Evolutionary conservation across 345 rosid genomes (phyloP), one percentile per base, ranked within the genome.

Genomic region (Gossypium rotundifolium): DNA sequence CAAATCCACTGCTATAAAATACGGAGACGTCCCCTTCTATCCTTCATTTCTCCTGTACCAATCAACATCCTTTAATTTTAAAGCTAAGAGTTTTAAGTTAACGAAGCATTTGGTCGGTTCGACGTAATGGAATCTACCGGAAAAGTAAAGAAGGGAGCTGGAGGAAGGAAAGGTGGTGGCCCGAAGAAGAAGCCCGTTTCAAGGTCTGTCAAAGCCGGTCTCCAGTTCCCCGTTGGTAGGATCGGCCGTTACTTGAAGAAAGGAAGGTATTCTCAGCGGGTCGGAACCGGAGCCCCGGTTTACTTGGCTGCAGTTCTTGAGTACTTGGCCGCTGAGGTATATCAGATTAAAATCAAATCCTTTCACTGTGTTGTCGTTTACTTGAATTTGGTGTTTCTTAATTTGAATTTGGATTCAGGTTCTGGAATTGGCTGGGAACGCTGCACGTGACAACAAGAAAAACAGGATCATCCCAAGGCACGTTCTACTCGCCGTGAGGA

Each of bases 301-400:
- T 89, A 91, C 72, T 76, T 91, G 65, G 96, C 96, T 51, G 92
- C 93, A 5, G 97, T 92, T 1, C 97, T 92, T 3, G 97, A 92
- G 59, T 92, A 92, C 73, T 85, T 90, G 9, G 97, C 96, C 2
- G 96, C 96, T 77, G 93, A 91, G 88, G 93, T 89, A 71, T 62
- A 58, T 7, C 2, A 20, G 0, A 27, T 2, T 14, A 18, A 22
- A 38, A 9, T 63, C 10, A 9, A 22, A 55, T 29, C 16, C 2
- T 9, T n/a, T 1, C 0, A n/a, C 10, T 45, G 27, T n/a, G 22
- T 29, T 12, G 2, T 18, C 10, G 7, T 58, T 9, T 9, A 0
- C 4, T 57, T 16, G 7, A 33, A 33, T 5, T 33, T 11, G 0
- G 20, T 53, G 40, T 12, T 22, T 66, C 52, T 25, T 11, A 72